Percentiles rank a stretch among this genome's conserved stretches.
phyloP scores from a whole-genome alignment of 495 filamentous ascomycete genomes.

The Xylaria venustula region DNA sequence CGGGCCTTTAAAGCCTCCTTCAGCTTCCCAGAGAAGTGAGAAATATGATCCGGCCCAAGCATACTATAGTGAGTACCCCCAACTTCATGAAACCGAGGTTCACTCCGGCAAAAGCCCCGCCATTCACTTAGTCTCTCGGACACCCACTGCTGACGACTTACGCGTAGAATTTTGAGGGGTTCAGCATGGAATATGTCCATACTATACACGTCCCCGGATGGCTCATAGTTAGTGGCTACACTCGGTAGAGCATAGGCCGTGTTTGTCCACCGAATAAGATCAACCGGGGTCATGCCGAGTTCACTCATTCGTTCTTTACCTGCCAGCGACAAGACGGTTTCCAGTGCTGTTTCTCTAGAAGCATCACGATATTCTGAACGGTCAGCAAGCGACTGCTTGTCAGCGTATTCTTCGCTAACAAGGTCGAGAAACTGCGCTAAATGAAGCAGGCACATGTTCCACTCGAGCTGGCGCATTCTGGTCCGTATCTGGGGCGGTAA shows the following conservation, averaged over 20 bases:
- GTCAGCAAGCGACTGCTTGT: constrained; percentile 1
- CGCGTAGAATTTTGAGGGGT: constrained; percentile 42
- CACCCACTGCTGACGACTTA: constrained; percentile 43
- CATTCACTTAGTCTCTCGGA: constrained; percentile 41
- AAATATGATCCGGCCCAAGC: constrained; percentile 36
- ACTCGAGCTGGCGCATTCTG: constrained; percentile 51
- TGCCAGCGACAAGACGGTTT: constrained; percentile 28
- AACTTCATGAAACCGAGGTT: constrained; percentile 32
- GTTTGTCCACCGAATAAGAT: constrained; percentile 38
- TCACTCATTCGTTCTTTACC: constrained; percentile 32
- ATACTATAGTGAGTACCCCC: constrained; percentile 44
- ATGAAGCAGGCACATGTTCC: constrained; percentile 44
- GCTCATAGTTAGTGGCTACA: constrained; percentile 53
- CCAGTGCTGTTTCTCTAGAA: constrained; percentile 25
- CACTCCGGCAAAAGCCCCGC: constrained; percentile 37
- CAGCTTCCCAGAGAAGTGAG: constrained; percentile 30
- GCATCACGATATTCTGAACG: constrained; percentile 8
- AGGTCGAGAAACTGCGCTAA: constrained; percentile 50
- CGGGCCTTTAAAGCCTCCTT: constrained; percentile 25
- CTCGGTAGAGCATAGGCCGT: constrained; percentile 44
- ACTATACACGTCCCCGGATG: constrained; percentile 33
- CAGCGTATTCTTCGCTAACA: not conserved
- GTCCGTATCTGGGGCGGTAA: constrained; percentile 54
- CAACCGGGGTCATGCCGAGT: constrained; percentile 34
- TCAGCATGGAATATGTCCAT: constrained; percentile 53